phyloP scores from a whole-genome alignment of 371 early-diverging fungal species.

The Rhizomucor miehei region DNA sequence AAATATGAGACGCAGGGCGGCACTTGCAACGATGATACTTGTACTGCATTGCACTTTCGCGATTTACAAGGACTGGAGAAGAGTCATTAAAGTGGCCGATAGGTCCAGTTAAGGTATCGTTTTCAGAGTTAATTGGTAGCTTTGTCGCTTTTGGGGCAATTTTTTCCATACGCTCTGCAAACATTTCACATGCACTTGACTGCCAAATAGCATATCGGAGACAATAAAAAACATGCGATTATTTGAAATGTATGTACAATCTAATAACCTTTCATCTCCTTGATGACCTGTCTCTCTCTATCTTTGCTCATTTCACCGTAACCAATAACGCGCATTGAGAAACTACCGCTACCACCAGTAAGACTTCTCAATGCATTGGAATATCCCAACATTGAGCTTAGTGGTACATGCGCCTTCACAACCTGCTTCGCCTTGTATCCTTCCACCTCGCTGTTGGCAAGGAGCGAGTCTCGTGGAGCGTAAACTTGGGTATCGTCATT shows the following conservation, averaged over 20 bases:
- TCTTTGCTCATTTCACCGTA: conserved; percentile 79
- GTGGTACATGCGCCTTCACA: conserved; percentile 73
- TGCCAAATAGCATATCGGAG: too few species aligned
- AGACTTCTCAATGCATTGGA: conserved; percentile 80
- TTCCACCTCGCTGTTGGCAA: conserved; percentile 25
- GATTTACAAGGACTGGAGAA: conserved; percentile 12
- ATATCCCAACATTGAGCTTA: conserved; percentile 87
- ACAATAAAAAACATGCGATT: too few species aligned
- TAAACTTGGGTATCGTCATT: conserved; percentile 39
- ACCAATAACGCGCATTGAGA: conserved; percentile 83
- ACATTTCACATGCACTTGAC: too few species aligned
- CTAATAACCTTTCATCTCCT: conserved; percentile 55
- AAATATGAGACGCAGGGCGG: conserved; percentile 20
- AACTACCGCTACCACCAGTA: conserved; percentile 82
- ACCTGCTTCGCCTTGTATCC: conserved; percentile 46
- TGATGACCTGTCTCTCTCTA: conserved; percentile 66
- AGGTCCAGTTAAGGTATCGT: too few species aligned
- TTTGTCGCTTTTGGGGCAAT: too few species aligned
- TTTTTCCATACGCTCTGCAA: too few species aligned
- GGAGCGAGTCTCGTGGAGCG: conserved; percentile 50
- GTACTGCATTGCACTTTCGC: conserved; percentile 20
- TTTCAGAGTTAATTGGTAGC: too few species aligned
- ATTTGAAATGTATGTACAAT: too few species aligned
- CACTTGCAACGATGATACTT: conserved; percentile 28
- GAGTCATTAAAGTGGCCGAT: too few species aligned